Percentiles rank a stretch among this genome's conserved stretches.
phyloP scores from a whole-genome alignment of 805 yeast genomes.

The Pichia heedii region DNA sequence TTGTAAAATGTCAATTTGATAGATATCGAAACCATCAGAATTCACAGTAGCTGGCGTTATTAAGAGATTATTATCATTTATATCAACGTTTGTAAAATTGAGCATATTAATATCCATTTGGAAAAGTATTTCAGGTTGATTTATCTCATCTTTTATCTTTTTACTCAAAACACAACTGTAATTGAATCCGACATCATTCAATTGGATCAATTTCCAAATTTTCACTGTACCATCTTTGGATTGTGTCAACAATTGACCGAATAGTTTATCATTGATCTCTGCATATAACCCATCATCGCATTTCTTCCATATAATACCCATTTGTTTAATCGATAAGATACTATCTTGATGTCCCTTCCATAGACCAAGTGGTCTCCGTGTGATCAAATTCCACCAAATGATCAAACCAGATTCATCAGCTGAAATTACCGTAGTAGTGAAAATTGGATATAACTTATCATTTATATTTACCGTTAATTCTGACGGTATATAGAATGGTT shows the following conservation, averaged over 20 bases:
- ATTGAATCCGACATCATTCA: constrained; percentile 8
- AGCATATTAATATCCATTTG: constrained; percentile 64
- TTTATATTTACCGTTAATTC: background rate
- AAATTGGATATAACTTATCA: constrained; percentile 10
- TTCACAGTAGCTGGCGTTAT: constrained; percentile 57
- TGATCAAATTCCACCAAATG: constrained; percentile 54
- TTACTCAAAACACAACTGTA: constrained; percentile 13
- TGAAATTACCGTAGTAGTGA: constrained; percentile 35
- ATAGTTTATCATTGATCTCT: constrained; percentile 15
- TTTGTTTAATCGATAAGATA: constrained; percentile 41
- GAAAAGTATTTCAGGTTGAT: constrained; percentile 21
- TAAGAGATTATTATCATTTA: constrained; percentile 21
- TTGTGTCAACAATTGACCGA: constrained; percentile 49
- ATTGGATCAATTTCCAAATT: constrained; percentile 34
- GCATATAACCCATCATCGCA: constrained; percentile 9
- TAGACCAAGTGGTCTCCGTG: constrained; percentile 44
- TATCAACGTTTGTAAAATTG: constrained; percentile 61
- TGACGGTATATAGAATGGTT: constrained; percentile 8
- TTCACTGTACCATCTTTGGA: constrained; percentile 52
- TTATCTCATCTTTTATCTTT: constrained; percentile 1
- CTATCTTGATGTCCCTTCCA: constrained; percentile 52
- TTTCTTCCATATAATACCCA: constrained; percentile 28
- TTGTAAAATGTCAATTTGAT: constrained; percentile 25
- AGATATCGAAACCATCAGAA: constrained; percentile 59
- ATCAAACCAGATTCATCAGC: constrained; percentile 58